These are phyloP conservation scores for Penicillium daleae DNA, from an alignment of 495 filamentous ascomycete genomes.

Conservation along the genomic window DNA sequence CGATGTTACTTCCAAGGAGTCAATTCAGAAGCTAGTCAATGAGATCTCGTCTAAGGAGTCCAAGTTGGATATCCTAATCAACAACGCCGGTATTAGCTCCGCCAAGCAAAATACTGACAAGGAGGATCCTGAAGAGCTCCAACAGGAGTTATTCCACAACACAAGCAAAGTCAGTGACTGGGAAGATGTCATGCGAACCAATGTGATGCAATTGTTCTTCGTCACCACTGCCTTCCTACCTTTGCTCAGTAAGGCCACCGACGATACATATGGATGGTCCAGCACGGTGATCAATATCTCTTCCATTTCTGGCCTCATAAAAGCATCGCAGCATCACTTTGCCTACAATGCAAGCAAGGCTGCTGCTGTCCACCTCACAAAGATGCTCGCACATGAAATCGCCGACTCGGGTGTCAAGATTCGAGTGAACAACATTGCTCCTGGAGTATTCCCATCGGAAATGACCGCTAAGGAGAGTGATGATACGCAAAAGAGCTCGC, in stretches of 20 bases:
- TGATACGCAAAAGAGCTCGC: conserved; percentile 64
- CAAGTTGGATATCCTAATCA: conserved; percentile 56
- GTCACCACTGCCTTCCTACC: conserved; percentile 50
- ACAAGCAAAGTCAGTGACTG: conserved; percentile 44
- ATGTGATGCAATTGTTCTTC: conserved; percentile 53
- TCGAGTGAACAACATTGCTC: conserved; percentile 58
- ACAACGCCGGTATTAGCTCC: conserved; percentile 56
- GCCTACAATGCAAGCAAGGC: conserved; percentile 58
- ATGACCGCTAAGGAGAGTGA: conserved; percentile 59
- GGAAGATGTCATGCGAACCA: conserved; percentile 51
- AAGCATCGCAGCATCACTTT: conserved; percentile 55
- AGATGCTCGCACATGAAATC: conserved; percentile 57
- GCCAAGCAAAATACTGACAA: conserved; percentile 38
- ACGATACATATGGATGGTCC: conserved; percentile 50
- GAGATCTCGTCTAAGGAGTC: conserved; percentile 49
- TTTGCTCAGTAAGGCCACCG: conserved; percentile 47
- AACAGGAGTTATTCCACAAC: conserved; percentile 60
- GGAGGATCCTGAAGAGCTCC: conserved; percentile 51
- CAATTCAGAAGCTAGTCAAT: conserved; percentile 48
- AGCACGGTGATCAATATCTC: conserved; percentile 64
- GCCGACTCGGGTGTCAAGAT: conserved; percentile 46
- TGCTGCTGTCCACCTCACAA: conserved; percentile 56
- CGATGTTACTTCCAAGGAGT: conserved; percentile 54
- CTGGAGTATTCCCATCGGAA: conserved; percentile 58
- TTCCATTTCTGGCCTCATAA: conserved; percentile 56